Base-by-base conservation (phyloP, 306 rosid genomes). In the Astragalus glycyphyllos region DNA sequence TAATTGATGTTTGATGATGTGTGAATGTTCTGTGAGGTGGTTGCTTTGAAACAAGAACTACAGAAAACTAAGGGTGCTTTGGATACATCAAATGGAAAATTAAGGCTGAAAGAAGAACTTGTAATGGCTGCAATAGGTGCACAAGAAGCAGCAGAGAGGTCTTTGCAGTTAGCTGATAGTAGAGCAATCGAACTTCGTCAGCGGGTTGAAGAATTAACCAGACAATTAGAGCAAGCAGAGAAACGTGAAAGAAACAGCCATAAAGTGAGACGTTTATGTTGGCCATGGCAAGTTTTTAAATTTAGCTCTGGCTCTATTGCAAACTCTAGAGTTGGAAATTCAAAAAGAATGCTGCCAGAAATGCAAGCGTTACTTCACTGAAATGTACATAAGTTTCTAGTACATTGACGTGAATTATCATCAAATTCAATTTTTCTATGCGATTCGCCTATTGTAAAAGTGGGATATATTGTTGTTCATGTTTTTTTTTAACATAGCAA, bases 121-220 rank as follows among this genome's bases (percentile, higher is more conserved):
- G 96, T 89, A 62, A 82, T 59, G 10, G 32, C 86, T 7, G 96
- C 96, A 66, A 91, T 89, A 89, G 84, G 83, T 0, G 97, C 97
- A 48, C 96, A 91, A 54, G 91, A 88, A 66, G 97, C 97, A 26
- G 96, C 90, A 32, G 97, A 91, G 83, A 86, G 80, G 74, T 87
- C 96, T 6, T 82, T 91, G 81, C 77, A 80, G 69, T 73, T 91
- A 58, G 88, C 88, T 11, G 96, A 91, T 82, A 82, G 81, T 37
- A 79, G 92, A 72, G 85, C 91, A 13, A 61, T 82, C 34, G 89
- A 80, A 58, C 89, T 89, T 62, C 86, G 89, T 20, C 68, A 40
- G 11, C 78, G 56, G 11, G 72, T 87, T 8, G 97, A 91, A 40
- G 88, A 84, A 31, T 79, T 88, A 20, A 84, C 89, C 26, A 80